Evolutionary conservation across 225 moss, liverwort and hornwort genomes (phyloP).

Genomic region (Marchantia paleacea): DNA sequence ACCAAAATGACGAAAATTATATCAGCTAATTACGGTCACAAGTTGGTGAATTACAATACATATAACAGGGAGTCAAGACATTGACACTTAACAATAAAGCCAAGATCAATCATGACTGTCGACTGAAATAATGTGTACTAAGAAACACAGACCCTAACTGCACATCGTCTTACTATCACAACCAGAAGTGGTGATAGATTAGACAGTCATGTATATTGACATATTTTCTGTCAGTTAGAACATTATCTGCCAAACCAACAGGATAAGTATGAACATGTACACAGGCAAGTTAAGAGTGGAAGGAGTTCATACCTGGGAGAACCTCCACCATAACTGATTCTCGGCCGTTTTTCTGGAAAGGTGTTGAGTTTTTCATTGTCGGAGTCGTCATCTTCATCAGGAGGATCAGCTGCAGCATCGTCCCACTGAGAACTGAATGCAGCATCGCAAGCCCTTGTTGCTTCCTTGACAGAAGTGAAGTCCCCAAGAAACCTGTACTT

Average conservation of each 20-base stretch:
- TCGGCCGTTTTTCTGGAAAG: conserved; percentile 13
- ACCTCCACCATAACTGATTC: conserved; percentile 7
- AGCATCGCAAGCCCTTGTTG: conserved; percentile 42
- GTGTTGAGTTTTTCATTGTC: conserved; percentile 20
- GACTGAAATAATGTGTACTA: no score
- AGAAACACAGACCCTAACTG: no score
- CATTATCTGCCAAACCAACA: no score
- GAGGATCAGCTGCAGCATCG: conserved; percentile 39
- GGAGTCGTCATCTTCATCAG: conserved; percentile 24
- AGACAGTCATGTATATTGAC: no score
- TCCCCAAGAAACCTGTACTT: conserved; percentile 66
- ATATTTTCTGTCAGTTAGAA: no score
- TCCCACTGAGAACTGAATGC: conserved; percentile 48
- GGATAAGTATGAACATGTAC: neutral
- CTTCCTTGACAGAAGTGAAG: conserved; percentile 49
- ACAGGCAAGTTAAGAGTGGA: neutral
- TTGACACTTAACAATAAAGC: no score
- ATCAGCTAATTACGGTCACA: neutral
- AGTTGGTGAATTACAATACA: no score
- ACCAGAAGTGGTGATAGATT: no score
- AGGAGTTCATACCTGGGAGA: neutral
- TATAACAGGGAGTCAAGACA: no score
- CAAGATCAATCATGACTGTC: no score
- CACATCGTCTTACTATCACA: no score
- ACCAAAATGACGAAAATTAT: neutral